Base-by-base conservation (phyloP, 2,329 filamentous ascomycete genomes). In the Ramularia collo-cygni region DNA sequence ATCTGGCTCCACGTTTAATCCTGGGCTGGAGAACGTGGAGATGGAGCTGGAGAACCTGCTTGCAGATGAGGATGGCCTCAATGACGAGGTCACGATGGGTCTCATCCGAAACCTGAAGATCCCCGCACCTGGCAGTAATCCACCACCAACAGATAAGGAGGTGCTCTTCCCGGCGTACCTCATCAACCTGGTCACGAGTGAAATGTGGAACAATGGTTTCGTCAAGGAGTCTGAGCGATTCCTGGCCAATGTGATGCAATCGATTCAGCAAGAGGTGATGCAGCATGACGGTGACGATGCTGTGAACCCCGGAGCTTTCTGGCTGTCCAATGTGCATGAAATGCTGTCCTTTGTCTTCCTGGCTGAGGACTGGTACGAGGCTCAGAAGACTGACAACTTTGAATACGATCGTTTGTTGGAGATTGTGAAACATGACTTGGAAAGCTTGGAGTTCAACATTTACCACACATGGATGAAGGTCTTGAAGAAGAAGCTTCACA, bases 391-490 rank as follows among this genome's bases (percentile, higher is more conserved):
- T 27, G 92, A 98, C 67, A 96, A 96, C 63, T 96, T 94, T 63
- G 92, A 98, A 70, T 98, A 98, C 58, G 92, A 98, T 66, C 84
- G 92, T 50, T 76, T 98, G 38, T 71, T 98, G 57, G 92, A 98
- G 66, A 96, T 98, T 63, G 92, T 98, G 62, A 98, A 98, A 75
- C 92, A 98, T 63, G 92, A 98, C 63, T 73, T 98, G 37, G 92
- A 98, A 70, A 95, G 86, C 66, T 74, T 98, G 49, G 92, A 98
- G 68, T 98, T 98, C 74, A 98, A 98, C 72, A 98, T 98, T 57
- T 98, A 98, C 68, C 92, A 98, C 68, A 98, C 92, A 17, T 98
- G 92, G 92, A 98, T 98, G 92, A 98, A 98, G 75, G 86, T 95
- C 42, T 71, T 98, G 59, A 98, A 98, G 77, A 95, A 95, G 79